Base-by-base conservation (phyloP, 2,329 filamentous ascomycete genomes). In the Paramyrothecium sp. region DNA sequence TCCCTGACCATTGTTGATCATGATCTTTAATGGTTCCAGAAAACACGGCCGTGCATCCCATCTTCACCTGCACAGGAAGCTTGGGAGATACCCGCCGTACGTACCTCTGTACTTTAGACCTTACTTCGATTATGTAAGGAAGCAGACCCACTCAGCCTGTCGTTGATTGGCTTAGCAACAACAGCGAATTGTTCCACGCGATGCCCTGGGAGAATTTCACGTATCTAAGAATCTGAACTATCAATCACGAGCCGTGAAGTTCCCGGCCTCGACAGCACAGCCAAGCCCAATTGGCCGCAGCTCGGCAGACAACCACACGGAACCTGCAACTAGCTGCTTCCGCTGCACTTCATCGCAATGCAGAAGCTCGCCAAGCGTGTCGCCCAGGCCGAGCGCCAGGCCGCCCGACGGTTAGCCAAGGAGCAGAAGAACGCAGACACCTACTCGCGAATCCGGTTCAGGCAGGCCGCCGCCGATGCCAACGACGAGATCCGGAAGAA, bases 311-410 rank as follows among this genome's bases (percentile, higher is more conserved):
- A 44, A 44, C 13, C 38, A 16, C 13, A 44, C 38, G 38, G n/a
- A 19, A 17, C 20, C 3, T 26, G 17, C 22, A 30, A 22, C 3
- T 26, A 10, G 48, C 21, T 26, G 21, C 16, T 13, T 23, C 53
- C 44, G 54, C 51, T 54, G 58, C 57, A 60, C 26, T 10, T 30
- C 26, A 30, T 30, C 67, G 74, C 62, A 61, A 92, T 91, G 89
- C 86, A 91, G 76, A 90, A 88, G 74, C 79, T 91, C 61, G 78
- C 88, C 61, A 84, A 84, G 67, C 85, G 88, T 64, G 86, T 88
- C 55, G 78, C 82, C 56, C 80, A 88, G 71, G 88, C 88, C 63
- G 81, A 89, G 75, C 85, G 84, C 71, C 86, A 89, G 75, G 84
- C 81, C 56, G 71, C 75, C 58, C 81, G 81, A 55, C 78, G 79